phyloP scores from a whole-genome alignment of 495 filamentous ascomycete genomes.

The Penicillium diatomitis region DNA sequence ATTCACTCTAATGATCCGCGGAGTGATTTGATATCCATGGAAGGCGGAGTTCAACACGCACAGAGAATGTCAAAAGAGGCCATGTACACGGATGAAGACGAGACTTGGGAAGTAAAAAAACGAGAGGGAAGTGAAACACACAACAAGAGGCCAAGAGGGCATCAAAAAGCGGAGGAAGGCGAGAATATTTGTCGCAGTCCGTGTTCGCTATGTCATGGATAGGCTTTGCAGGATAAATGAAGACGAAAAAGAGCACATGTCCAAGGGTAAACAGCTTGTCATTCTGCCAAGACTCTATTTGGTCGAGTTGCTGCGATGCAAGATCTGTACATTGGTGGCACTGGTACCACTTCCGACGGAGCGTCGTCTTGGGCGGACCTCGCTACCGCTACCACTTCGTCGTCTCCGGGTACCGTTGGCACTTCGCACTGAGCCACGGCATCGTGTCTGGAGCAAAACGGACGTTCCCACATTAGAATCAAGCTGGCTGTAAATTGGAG shows the following conservation, averaged over 20 bases:
- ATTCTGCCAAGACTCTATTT: conserved; percentile 21
- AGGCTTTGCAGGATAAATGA: conserved; percentile 19
- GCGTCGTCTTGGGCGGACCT: conserved; percentile 37
- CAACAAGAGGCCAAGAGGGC: conserved; percentile 10
- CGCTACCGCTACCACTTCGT: conserved; percentile 40
- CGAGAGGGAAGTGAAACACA: conserved; percentile 5
- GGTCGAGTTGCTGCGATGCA: conserved; percentile 42
- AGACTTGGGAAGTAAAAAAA: not conserved
- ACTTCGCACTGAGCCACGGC: conserved; percentile 35
- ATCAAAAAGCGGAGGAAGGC: conserved; percentile 14
- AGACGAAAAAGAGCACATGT: conserved; percentile 17
- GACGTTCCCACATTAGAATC: conserved; percentile 45
- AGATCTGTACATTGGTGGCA: conserved; percentile 27
- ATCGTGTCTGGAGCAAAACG: conserved; percentile 43
- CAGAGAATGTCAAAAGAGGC: conserved; percentile 35
- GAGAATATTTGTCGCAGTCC: conserved; percentile 29
- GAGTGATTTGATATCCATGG: conserved; percentile 14
- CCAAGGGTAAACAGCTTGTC: conserved; percentile 20
- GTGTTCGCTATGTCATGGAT: conserved; percentile 35
- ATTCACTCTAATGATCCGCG: conserved; percentile 34
- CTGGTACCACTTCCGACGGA: conserved; percentile 32
- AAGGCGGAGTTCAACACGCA: conserved; percentile 16
- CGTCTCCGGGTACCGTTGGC: conserved; percentile 23
- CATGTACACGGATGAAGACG: conserved; percentile 36
- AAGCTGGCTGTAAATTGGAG: conserved; percentile 34